Base-by-base conservation (phyloP, 2,329 filamentous ascomycete species). In the Apiospora pterosperma region DNA sequence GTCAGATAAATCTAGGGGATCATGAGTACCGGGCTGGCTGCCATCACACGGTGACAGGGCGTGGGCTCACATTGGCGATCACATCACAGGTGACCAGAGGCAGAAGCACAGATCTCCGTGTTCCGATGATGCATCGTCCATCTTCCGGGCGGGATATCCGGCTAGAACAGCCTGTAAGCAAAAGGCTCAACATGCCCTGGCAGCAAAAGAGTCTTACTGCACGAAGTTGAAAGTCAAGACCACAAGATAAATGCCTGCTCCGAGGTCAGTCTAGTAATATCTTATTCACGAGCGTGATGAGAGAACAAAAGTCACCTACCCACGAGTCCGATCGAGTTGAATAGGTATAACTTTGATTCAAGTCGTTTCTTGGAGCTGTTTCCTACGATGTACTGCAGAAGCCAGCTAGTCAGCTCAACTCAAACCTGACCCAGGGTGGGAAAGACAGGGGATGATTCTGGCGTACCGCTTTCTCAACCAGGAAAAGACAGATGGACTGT, bases 61-160 rank as follows among this genome's bases (percentile, higher is more conserved):
- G 21, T 4, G 11, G 2, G 14, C 12, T 38, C 69, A 82, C 82
- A 69, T 90, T 90, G 63, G 88, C 82, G 1, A 88, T 68, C 14
- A 87, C 76, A 67, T 90, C 88, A 67, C 89, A 88, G 0, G 78
- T 77, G 55, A 90, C 87, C 12, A 90, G 79, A 0, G 87, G 86
- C 34, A 89, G 82, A 80, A 90, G 85, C 5, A 85, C 83, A 5
- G 81, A 75, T 61, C 78, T 83, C 69, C 84, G 76, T 82, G 90
- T 87, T 21, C 88, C 88, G 63, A 90, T 89, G 64, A 86, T 82
- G 69, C 88, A 90, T 52, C 82, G 75, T 2, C 83, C 84, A 12
- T 85, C 72, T 2, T 85, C 77, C 62, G 88, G 82, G 63, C 81
- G 81, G 3, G 84, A 82, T 55, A 88, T 85, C 5, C 87, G 87